These are phyloP conservation scores for Toxicodendron radicans DNA, from an alignment of 345 rosid genomes.

Conservation along the genomic window DNA sequence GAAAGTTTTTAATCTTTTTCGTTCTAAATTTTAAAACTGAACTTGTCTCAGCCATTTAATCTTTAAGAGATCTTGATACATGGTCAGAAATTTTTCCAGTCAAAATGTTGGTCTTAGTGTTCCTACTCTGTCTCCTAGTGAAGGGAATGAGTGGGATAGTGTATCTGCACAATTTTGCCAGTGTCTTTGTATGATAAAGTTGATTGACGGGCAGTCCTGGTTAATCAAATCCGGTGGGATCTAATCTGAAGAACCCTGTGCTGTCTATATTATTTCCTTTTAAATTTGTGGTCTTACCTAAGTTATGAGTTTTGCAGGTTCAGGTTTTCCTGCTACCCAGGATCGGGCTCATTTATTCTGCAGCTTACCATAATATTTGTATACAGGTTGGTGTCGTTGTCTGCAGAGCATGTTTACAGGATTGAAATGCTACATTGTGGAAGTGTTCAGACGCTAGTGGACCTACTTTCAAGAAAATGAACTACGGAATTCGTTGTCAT, in stretches of 20 bases:
- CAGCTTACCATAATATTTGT: conserved; percentile 42
- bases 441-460: conserved; percentile 4
- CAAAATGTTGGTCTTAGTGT: not conserved
- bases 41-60: not conserved
- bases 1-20: not conserved
- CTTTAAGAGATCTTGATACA: not conserved
- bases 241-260: conserved; percentile 10
- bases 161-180: too few species aligned
- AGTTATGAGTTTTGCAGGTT: conserved; percentile 42
- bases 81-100: not conserved
- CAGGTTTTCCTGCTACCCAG: conserved; percentile 45
- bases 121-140: not conserved
- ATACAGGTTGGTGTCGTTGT: conserved; percentile 42
- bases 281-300: conserved; percentile 24
- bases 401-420: conserved; percentile 31
- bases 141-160: not conserved
- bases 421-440: conserved; percentile 2
- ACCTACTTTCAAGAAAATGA: not conserved
- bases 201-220: not conserved
- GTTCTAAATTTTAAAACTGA: not conserved
- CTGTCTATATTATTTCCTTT: conserved; percentile 1
- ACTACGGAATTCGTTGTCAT: not conserved
- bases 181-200: conserved; percentile 8
- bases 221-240: conserved; percentile 1
- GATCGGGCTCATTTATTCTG: conserved; percentile 33